Conservation (phyloP, 2,329 filamentous ascomycete genomes). For the Fusarium cicatricum region DNA sequence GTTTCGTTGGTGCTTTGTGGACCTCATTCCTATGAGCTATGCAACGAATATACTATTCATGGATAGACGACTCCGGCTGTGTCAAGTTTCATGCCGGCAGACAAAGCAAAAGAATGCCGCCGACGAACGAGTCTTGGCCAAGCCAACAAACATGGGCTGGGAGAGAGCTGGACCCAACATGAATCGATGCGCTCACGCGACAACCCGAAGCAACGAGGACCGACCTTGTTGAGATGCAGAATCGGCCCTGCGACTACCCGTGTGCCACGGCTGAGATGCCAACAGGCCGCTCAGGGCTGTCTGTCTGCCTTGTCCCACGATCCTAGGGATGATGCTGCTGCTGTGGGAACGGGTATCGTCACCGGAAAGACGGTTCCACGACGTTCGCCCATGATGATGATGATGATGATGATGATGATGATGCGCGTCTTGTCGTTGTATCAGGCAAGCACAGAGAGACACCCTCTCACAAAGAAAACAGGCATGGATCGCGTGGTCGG, state of each 20-base stretch:
- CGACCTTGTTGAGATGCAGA: slow-evolving; percentile 19
- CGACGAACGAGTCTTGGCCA: slow-evolving; percentile 8
- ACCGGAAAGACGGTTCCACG: neutral
- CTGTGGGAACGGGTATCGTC: neutral
- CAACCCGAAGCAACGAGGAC: neutral
- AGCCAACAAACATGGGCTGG: neutral
- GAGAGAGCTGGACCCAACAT: slow-evolving; percentile 7
- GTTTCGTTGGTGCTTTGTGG: neutral
- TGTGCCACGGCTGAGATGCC: slow-evolving; percentile 1
- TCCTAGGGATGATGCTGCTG: too few species aligned
- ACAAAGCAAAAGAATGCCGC: slow-evolving; percentile 6
- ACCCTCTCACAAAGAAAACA: slow-evolving; percentile 20
- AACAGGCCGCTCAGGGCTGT: neutral
- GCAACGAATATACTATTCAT: slow-evolving; percentile 23
- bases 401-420: neutral
- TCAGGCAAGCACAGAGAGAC: neutral
- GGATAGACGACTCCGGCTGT: slow-evolving; percentile 5
- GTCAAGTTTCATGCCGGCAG: slow-evolving; percentile 24
- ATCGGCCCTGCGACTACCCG: slow-evolving; percentile 20
- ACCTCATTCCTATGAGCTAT: slow-evolving; percentile 1
- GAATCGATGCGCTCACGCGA: slow-evolving; percentile 14
- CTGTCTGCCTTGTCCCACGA: neutral
- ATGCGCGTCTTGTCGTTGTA: neutral
- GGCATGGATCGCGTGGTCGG: neutral
- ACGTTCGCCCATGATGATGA: too few species aligned